These are phyloP conservation scores for Climacium dendroides DNA, from an alignment of 225 moss, liverwort and hornwort genomes.

Conservation along the genomic window DNA sequence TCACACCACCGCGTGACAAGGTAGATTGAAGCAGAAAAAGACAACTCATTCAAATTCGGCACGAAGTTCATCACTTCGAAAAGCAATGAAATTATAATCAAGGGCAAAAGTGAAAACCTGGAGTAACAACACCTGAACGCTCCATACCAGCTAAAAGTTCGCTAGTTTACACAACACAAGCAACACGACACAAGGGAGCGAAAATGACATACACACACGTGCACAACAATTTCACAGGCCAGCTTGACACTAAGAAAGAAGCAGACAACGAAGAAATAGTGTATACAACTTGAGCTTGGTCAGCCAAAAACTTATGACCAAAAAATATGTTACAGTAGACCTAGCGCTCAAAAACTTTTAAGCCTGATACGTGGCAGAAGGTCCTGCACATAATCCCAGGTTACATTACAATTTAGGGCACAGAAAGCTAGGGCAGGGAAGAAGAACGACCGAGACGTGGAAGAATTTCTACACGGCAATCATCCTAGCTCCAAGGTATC, in stretches of 20 bases:
- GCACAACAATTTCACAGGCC: not conserved
- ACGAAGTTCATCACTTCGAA: not conserved
- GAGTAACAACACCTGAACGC: not conserved
- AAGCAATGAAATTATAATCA: not conserved
- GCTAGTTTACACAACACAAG: not conserved
- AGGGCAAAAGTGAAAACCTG: not conserved
- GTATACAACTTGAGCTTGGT: slow-evolving; percentile 26
- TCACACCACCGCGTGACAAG: not conserved
- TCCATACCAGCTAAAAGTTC: not conserved
- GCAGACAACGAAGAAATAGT: not conserved
- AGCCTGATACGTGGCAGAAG: slow-evolving; percentile 13
- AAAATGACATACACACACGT: not conserved
- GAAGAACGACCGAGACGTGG: not conserved
- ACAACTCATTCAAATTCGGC: not conserved
- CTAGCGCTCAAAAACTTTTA: slow-evolving; percentile 23
- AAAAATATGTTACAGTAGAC: slow-evolving; percentile 35
- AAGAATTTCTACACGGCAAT: not conserved
- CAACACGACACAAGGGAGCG: not conserved
- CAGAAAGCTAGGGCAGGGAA: not conserved
- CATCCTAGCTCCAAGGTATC: not conserved
- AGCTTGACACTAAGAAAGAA: not conserved
- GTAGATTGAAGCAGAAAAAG: not conserved
- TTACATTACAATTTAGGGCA: slow-evolving; percentile 16
- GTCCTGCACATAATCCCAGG: slow-evolving; percentile 12
- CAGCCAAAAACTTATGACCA: slow-evolving; percentile 20